Evolutionary conservation across 225 moss, liverwort and hornwort species (phyloP).

Genomic region (Bryum argenteum): DNA sequence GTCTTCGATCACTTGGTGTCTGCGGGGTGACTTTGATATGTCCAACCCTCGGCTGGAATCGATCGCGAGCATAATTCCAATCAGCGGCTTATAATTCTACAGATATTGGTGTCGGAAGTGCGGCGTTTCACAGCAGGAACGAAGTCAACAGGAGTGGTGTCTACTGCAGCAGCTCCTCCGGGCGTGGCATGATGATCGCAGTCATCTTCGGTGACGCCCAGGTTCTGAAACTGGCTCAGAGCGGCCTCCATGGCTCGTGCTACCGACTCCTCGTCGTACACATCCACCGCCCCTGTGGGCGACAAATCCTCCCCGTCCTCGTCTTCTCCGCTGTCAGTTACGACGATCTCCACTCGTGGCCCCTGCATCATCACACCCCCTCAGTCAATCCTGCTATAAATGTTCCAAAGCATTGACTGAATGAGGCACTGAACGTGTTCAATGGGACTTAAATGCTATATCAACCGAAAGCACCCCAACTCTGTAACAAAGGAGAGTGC

Average conservation of each 20-base stretch:
- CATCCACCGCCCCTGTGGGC: conserved; percentile 15
- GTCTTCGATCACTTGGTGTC: too few species aligned
- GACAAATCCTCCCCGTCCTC: conserved; percentile 28
- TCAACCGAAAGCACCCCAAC: not conserved
- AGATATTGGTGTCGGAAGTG: conserved; percentile 26
- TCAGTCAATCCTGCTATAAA: too few species aligned
- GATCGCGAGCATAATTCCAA: not conserved
- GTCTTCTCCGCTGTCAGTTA: conserved; percentile 18
- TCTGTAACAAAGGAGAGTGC: not conserved
- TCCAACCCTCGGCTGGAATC: conserved; percentile 40
- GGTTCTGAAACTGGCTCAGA: conserved; percentile 54
- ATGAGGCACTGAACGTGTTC: too few species aligned
- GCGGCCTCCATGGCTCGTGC: conserved; percentile 65
- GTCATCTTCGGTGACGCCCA: conserved; percentile 41
- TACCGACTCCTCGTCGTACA: conserved; percentile 42
- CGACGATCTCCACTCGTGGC: conserved; percentile 39
- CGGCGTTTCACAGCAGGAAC: conserved; percentile 41
- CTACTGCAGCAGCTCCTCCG: conserved; percentile 45
- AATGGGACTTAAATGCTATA: not conserved
- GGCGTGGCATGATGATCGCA: conserved; percentile 46
- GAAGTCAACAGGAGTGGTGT: conserved; percentile 35
- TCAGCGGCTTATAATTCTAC: conserved; percentile 35
- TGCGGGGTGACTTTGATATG: conserved; percentile 27
- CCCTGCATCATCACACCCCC: conserved; percentile 41
- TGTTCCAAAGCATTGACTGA: too few species aligned